Evolutionary conservation across 306 rosid species (phyloP).

Genomic region (Cucumis cinereus): DNA sequence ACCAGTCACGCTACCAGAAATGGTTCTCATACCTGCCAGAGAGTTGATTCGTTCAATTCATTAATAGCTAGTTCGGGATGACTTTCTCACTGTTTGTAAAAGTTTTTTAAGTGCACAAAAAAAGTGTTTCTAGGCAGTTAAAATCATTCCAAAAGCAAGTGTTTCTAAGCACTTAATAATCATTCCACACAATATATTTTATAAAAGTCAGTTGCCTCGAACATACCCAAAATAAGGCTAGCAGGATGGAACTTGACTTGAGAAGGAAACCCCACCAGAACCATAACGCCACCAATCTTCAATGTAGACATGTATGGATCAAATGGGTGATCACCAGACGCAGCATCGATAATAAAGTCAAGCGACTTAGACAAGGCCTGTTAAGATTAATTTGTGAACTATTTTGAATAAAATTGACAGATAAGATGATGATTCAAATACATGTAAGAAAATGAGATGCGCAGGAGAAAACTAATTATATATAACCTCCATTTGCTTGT

Average conservation of each 20-base stretch:
- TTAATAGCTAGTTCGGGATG: background rate
- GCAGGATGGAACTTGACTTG: slow-evolving; percentile 66
- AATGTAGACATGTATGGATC: slow-evolving; percentile 67
- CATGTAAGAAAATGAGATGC: background rate
- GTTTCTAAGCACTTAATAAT: too few relatives aligned
- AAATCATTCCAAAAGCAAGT: too few relatives aligned
- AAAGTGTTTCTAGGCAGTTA: too few relatives aligned
- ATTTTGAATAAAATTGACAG: slow-evolving; percentile 5
- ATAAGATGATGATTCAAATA: background rate
- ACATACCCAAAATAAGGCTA: slow-evolving; percentile 48
- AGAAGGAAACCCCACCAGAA: slow-evolving; percentile 64
- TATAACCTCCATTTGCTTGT: slow-evolving; percentile 53
- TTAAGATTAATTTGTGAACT: slow-evolving; percentile 2
- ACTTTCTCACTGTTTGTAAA: too few relatives aligned
- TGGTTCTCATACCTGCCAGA: slow-evolving; percentile 44
- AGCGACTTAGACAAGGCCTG: slow-evolving; percentile 55
- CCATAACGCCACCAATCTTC: slow-evolving; percentile 50
- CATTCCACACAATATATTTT: background rate
- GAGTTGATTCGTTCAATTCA: background rate
- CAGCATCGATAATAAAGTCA: slow-evolving; percentile 68
- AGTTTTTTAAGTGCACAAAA: too few relatives aligned
- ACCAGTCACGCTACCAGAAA: slow-evolving; percentile 52
- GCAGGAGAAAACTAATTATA: background rate
- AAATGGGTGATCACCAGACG: slow-evolving; percentile 81
- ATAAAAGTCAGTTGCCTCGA: background rate